Evolutionary conservation across 768 basidiomycete species (phyloP).

Genomic region (Mrakia frigida): DNA sequence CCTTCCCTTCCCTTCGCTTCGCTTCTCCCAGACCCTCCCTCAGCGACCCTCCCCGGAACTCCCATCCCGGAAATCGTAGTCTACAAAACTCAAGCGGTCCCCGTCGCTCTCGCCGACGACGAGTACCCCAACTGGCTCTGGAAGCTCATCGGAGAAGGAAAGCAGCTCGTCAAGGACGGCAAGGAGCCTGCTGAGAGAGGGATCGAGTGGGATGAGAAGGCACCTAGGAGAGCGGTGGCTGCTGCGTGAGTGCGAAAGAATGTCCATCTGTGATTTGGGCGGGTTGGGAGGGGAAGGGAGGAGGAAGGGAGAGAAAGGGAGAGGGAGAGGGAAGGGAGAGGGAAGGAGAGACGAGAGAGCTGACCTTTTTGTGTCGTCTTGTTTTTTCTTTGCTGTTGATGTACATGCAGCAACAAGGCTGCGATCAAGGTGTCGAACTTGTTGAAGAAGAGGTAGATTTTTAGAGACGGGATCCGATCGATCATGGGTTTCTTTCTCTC

Average conservation of each 20-base stretch:
- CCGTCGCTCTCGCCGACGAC: conserved; percentile 26
- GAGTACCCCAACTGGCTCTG: conserved; percentile 31
- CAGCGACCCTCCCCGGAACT: conserved; percentile 21
- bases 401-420: conserved; percentile 11
- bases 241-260: conserved; percentile 19
- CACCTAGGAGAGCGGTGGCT: neutral
- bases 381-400: neutral
- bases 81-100: conserved; percentile 16
- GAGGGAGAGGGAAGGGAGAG: neutral
- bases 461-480: neutral
- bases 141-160: conserved; percentile 26
- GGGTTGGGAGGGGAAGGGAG: neutral
- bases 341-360: neutral
- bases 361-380: neutral
- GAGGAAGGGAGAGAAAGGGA: neutral
- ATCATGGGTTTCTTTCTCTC: neutral
- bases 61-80: conserved; percentile 32
- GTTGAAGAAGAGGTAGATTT: conserved; percentile 23
- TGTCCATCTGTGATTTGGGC: neutral
- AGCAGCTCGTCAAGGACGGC: conserved; percentile 1
- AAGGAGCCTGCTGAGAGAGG: conserved; percentile 9
- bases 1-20: conserved; percentile 2
- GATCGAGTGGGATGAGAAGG: conserved; percentile 3
- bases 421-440: conserved; percentile 19
- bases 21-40: conserved; percentile 20